Evolutionary conservation across 352 stramenopile species (phyloP), one percentile per base, ranked within the genome.

Genomic region (Phytophthora pseudosyringae): DNA sequence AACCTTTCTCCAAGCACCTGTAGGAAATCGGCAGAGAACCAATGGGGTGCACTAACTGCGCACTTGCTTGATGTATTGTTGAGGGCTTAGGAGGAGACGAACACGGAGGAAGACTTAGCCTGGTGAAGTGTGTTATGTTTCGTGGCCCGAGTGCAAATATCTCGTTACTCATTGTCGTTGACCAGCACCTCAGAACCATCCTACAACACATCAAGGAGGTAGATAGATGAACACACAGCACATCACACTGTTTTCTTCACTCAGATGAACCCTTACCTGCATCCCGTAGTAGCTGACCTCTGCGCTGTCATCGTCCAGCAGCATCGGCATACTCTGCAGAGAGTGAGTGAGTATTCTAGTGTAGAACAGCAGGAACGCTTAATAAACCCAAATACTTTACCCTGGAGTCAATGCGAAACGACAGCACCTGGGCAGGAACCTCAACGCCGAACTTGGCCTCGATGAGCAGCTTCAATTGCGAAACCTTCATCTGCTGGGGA

Each of bases 241-340:
- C 29, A 48, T 26, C 32, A 8, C 2, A 41, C 25, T 10, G 3
- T 21, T 21, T 21, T 21, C 21, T 21, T 21, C 21, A 21, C 21
- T 21, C 5, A 53, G 11, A 32, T 3, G 12, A 47, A 6, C 21
- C 25, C 61, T 16, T 67, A 89, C 83, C 83, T 91, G 83, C 5
- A 94, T 71, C 6, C 85, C 85, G 43, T 85, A 91, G 74, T 91
- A 92, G 39, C 73, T 77, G 2, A 94, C 63, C 59, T 94, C 85
- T 21, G 76, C 72, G 26, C 57, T 81, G 53, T 94, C 85, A 43
- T 92, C 85, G 51, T 94, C 86, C 13, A 94, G 63, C 4, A 81
- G 65, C 38, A 80, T 64, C 1, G 86, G 80, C 62, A 94, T 85
- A 50, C 74, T 90, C 86, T 94, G 10, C n/a, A 52, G 18, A 33